Evolutionary conservation across 495 filamentous ascomycete species (phyloP).

Genomic region (Xylaria intraflava): DNA sequence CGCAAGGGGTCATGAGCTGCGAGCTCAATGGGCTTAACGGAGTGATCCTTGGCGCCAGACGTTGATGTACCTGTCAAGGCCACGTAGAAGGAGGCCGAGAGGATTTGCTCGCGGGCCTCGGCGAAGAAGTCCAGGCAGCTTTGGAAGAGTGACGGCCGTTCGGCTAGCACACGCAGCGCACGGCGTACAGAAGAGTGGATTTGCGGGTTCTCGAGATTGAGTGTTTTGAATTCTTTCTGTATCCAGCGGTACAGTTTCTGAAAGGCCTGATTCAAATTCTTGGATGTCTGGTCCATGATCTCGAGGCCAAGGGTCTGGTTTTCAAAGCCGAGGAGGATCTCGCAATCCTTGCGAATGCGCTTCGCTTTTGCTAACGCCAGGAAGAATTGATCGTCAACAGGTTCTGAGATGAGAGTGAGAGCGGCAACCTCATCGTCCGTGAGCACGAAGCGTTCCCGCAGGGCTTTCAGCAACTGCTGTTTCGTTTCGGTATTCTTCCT

Average conservation of each 20-base stretch:
- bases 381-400: constrained; percentile 85
- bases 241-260: constrained; percentile 96
- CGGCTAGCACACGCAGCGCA: constrained; percentile 80
- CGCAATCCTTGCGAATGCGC: constrained; percentile 78
- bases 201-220: constrained; percentile 92
- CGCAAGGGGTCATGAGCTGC: constrained; percentile 85
- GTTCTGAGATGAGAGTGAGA: constrained; percentile 68
- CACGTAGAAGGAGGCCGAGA: constrained; percentile 86
- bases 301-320: constrained; percentile 81
- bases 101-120: constrained; percentile 77
- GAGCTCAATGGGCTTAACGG: constrained; percentile 87
- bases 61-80: constrained; percentile 70
- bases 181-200: constrained; percentile 80
- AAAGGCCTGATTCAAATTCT: constrained; percentile 81
- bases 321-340: constrained; percentile 82
- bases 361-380: constrained; percentile 71
- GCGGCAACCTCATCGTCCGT: constrained; percentile 67
- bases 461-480: constrained; percentile 73
- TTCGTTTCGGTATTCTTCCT: constrained; percentile 77
- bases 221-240: constrained; percentile 82
- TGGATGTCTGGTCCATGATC: constrained; percentile 83
- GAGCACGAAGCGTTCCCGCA: constrained; percentile 77
- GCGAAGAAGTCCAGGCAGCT: constrained; percentile 91
- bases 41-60: constrained; percentile 37
- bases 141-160: constrained; percentile 84